phyloP scores from a whole-genome alignment of 306 rosid genomes.

The Myrica gale region DNA sequence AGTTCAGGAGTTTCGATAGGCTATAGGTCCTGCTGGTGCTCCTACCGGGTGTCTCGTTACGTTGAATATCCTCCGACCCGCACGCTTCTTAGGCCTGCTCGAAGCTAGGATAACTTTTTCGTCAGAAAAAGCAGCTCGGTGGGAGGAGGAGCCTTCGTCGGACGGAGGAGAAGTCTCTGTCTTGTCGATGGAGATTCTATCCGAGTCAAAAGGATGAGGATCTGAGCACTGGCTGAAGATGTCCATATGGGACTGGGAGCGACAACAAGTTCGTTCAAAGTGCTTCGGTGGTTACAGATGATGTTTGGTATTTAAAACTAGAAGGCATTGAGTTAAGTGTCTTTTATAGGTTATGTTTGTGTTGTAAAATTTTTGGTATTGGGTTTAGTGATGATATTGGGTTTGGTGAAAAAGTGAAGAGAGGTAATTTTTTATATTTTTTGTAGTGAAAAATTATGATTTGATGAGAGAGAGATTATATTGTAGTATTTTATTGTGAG shows the following conservation, averaged over 20 bases:
- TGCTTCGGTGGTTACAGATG: too few species aligned
- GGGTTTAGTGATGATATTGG: too few species aligned
- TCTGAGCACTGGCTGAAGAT: conserved; percentile 15
- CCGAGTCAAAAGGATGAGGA: not conserved
- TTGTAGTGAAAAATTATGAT: too few species aligned
- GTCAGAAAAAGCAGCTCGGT: conserved; percentile 21
- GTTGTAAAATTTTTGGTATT: too few species aligned
- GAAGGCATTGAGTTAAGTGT: not conserved
- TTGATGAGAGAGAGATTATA: too few species aligned
- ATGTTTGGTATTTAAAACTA: not conserved
- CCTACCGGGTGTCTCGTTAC: conserved; percentile 90
- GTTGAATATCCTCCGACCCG: conserved; percentile 62
- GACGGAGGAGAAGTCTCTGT: conserved; percentile 23
- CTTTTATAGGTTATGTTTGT: too few species aligned
- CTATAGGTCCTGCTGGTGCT: too few species aligned
- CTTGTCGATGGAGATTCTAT: not conserved
- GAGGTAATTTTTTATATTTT: too few species aligned
- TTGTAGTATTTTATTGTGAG: too few species aligned
- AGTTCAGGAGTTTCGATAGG: too few species aligned
- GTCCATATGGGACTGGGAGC: conserved; percentile 17
- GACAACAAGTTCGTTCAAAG: not conserved
- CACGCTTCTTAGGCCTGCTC: conserved; percentile 55
- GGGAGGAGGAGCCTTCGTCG: not conserved
- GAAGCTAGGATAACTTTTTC: conserved; percentile 59
- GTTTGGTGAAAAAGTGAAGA: too few species aligned